Percentiles rank a stretch among this genome's conserved stretches.
These are phyloP conservation scores for Coniochaeta hoffmannii DNA, from an alignment of 2,329 filamentous ascomycete species.

Conservation along the genomic window DNA sequence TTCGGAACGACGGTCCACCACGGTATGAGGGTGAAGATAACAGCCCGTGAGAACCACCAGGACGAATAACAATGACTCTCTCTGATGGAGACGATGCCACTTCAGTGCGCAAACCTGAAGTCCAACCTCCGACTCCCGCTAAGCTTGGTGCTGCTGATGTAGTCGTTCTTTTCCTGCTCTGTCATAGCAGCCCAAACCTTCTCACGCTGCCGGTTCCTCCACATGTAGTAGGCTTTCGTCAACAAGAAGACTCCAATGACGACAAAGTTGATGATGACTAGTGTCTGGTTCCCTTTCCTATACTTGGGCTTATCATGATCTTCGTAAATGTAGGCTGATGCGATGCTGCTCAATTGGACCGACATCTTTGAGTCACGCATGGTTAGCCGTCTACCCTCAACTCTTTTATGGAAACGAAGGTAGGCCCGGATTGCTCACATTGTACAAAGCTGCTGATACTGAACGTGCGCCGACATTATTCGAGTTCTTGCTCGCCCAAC, in stretches of 20 bases:
- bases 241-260: constrained; percentile 42
- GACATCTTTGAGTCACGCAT: constrained; percentile 21
- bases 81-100: background rate
- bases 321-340: constrained; percentile 27
- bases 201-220: constrained; percentile 39
- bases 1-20: constrained; percentile 5
- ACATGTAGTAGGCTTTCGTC: constrained; percentile 46
- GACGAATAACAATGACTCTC: background rate
- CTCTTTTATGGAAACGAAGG: background rate
- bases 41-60: background rate
- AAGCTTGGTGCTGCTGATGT: constrained; percentile 34
- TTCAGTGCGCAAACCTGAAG: constrained; percentile 31
- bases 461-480: constrained; percentile 50
- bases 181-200: constrained; percentile 39
- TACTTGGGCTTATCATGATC: constrained; percentile 29
- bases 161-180: constrained; percentile 37
- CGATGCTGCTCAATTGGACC: constrained; percentile 22
- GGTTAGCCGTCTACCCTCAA: background rate
- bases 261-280: constrained; percentile 41
- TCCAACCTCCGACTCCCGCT: constrained; percentile 37
- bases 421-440: constrained; percentile 22
- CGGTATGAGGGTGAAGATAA: constrained; percentile 27
- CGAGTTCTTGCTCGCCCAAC: constrained; percentile 28
- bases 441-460: constrained; percentile 50
- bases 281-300: constrained; percentile 42